Conservation (phyloP, 2,329 filamentous ascomycete species). For the Arthrobotrys iridis region DNA sequence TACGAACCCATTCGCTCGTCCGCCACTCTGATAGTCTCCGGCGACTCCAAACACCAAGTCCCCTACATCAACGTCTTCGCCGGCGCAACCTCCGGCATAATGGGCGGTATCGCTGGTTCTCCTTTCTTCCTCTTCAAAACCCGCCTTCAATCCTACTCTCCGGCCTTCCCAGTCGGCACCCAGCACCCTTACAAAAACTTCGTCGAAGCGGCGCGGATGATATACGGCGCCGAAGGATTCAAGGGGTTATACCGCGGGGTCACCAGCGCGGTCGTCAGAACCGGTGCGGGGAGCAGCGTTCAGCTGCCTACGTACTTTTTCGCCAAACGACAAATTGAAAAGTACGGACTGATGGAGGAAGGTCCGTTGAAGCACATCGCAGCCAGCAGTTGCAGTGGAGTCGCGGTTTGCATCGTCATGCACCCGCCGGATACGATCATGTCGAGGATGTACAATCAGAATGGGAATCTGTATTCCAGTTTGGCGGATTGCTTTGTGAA, state of each 20-base stretch:
- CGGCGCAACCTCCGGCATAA: constrained; percentile 85
- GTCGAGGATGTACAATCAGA: constrained; percentile 98
- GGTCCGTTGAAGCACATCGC: constrained; percentile 87
- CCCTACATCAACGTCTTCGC: constrained; percentile 93
- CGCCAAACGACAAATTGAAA: constrained; percentile 84
- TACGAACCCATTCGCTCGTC: constrained; percentile 90
- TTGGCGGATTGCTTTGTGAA: constrained; percentile 92
- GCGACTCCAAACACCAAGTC: constrained; percentile 79
- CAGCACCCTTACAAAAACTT: constrained; percentile 92
- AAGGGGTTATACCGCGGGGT: constrained; percentile 88
- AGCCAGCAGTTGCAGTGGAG: constrained; percentile 88
- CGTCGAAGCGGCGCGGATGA: constrained; percentile 80
- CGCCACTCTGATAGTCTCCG: constrained; percentile 75
- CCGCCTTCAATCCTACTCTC: constrained; percentile 89
- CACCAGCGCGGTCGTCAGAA: constrained; percentile 91
- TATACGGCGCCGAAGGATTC: constrained; percentile 80
- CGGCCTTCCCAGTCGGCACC: constrained; percentile 93
- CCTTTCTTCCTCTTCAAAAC: constrained; percentile 99
- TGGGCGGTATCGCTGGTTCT: constrained; percentile 90
- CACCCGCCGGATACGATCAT: constrained; percentile 98
- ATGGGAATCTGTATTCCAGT: constrained; percentile 92
- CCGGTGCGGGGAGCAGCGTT: constrained; percentile 93
- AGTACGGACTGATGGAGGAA: constrained; percentile 87
- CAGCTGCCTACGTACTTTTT: constrained; percentile 99
- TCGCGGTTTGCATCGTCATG: constrained; percentile 98